phyloP scores from a whole-genome alignment of 164 flowering plant genomes.

The Nymphaea colorata region DNA sequence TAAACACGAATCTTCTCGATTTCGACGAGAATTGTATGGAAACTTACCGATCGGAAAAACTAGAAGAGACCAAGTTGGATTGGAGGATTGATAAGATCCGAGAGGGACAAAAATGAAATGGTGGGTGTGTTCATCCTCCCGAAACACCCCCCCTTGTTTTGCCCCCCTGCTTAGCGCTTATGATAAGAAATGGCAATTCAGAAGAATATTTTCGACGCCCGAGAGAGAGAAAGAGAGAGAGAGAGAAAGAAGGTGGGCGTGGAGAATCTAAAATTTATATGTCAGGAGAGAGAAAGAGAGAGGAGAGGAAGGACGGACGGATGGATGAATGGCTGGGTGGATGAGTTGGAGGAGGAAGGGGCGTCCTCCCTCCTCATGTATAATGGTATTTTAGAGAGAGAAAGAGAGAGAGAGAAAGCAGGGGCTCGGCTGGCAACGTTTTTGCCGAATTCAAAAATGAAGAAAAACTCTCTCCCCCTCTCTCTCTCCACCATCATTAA shows the following conservation, averaged over 20 bases:
- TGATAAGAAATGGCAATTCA: constrained; percentile 6
- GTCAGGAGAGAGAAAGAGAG: background rate
- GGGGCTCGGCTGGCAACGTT: background rate
- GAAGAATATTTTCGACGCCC: constrained; percentile 4
- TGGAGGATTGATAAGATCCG: constrained; percentile 30
- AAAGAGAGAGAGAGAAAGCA: background rate
- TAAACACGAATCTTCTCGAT: background rate
- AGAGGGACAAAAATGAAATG: constrained; percentile 41
- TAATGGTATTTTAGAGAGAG: background rate
- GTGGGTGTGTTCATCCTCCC: constrained; percentile 37
- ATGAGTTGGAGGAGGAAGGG: background rate
- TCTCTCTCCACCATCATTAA: background rate
- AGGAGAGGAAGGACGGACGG: background rate
- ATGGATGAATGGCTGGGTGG: background rate
- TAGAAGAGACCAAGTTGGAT: constrained; percentile 11
- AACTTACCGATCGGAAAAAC: constrained; percentile 12
- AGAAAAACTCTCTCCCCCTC: background rate
- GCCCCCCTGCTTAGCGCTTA: constrained; percentile 14
- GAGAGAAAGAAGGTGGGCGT: constrained; percentile 13
- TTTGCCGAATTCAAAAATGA: background rate
- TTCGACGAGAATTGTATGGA: background rate
- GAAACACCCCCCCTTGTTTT: constrained; percentile 26
- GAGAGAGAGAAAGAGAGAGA: constrained; percentile 10
- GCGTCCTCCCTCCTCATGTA: background rate
- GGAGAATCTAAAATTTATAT: constrained; percentile 2